A percentile compares a stretch with the other conserved stretches of the same genome.
Evolutionary conservation across 1,284 basidiomycete genomes (phyloP).

Genomic region (Termitomyces sp.): DNA sequence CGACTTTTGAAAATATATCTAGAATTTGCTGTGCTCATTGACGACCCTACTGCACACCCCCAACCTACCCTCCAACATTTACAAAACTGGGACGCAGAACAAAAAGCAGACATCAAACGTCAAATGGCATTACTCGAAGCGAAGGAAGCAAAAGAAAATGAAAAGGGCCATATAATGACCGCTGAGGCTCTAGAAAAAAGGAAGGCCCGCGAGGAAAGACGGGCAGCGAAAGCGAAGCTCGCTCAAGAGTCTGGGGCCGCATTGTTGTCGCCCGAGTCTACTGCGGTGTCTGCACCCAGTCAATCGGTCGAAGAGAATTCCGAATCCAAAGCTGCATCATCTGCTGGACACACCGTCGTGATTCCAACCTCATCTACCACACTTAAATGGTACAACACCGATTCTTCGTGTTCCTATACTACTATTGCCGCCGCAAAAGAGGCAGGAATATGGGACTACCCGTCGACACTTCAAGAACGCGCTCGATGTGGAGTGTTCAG

Average conservation of each 20-base stretch:
- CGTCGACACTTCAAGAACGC: slow-evolving; percentile 55
- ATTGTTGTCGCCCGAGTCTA: slow-evolving; percentile 9
- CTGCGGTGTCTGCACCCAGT: slow-evolving; percentile 4
- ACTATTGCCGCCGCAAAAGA: slow-evolving; percentile 57
- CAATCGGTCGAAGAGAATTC: background rate
- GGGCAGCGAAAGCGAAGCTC: slow-evolving; percentile 33
- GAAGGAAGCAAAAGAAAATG: slow-evolving; percentile 38
- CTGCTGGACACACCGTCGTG: slow-evolving; percentile 47
- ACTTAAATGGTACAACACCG: slow-evolving; percentile 27
- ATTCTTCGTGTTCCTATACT: slow-evolving; percentile 30
- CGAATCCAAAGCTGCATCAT: slow-evolving; percentile 8
- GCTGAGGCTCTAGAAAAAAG: slow-evolving; percentile 66
- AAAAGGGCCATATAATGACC: slow-evolving; percentile 45
- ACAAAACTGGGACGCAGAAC: slow-evolving; percentile 48
- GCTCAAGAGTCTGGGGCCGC: slow-evolving; percentile 17
- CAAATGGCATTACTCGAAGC: slow-evolving; percentile 44
- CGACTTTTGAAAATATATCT: slow-evolving; percentile 3
- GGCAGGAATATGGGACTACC: slow-evolving; percentile 78
- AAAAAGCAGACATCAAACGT: slow-evolving; percentile 37
- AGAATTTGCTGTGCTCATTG: slow-evolving; percentile 78
- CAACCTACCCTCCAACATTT: slow-evolving; percentile 51
- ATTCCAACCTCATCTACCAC: slow-evolving; percentile 58
- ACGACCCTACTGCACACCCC: slow-evolving; percentile 63
- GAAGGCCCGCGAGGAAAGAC: slow-evolving; percentile 60
- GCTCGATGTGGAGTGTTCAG: slow-evolving; percentile 79